Percentiles rank a stretch among this genome's conserved stretches.
phyloP scores from a whole-genome alignment of 2,329 filamentous ascomycete genomes.

The Xylaria sp. region DNA sequence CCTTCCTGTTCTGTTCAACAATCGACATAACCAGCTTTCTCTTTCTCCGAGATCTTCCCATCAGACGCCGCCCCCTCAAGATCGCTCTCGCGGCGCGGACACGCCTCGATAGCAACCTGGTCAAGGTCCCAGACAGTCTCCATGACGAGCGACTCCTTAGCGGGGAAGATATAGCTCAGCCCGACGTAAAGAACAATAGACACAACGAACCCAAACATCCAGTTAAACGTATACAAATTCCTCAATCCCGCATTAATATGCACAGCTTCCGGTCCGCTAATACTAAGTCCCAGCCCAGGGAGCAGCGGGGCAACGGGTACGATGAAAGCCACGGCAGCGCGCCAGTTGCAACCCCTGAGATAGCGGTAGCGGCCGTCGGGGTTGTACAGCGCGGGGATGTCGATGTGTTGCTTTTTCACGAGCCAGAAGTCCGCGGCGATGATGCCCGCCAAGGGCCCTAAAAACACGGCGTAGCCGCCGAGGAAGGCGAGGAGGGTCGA shows the following conservation, averaged over 20 bases:
- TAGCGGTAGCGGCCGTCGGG: slow-evolving; percentile 58
- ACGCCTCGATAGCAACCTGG: slow-evolving; percentile 42
- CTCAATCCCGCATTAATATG: slow-evolving; percentile 57
- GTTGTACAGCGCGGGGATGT: slow-evolving; percentile 54
- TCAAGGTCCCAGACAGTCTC: slow-evolving; percentile 54
- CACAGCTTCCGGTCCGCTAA: slow-evolving; percentile 50
- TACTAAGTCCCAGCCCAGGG: slow-evolving; percentile 62
- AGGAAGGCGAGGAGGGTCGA: slow-evolving; percentile 72
- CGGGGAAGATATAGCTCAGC: slow-evolving; percentile 61
- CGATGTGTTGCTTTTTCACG: slow-evolving; percentile 62
- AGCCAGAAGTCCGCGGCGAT: slow-evolving; percentile 71
- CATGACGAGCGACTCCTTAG: slow-evolving; percentile 59
- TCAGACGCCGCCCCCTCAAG: slow-evolving; percentile 25
- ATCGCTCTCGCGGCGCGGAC: slow-evolving; percentile 35
- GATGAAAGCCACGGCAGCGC: slow-evolving; percentile 67
- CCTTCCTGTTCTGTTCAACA: neutral
- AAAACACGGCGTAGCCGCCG: slow-evolving; percentile 68
- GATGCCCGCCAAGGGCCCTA: slow-evolving; percentile 71
- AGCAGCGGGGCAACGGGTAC: slow-evolving; percentile 66
- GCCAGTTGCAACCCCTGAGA: slow-evolving; percentile 65
- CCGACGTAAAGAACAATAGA: slow-evolving; percentile 66
- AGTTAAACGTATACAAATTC: slow-evolving; percentile 73
- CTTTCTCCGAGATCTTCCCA: slow-evolving; percentile 19
- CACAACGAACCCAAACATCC: slow-evolving; percentile 69
- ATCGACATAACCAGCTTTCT: neutral